Percentiles rank a stretch among this genome's conserved stretches.
phyloP scores from a whole-genome alignment of 306 rosid genomes.

The Medicago truncatula region DNA sequence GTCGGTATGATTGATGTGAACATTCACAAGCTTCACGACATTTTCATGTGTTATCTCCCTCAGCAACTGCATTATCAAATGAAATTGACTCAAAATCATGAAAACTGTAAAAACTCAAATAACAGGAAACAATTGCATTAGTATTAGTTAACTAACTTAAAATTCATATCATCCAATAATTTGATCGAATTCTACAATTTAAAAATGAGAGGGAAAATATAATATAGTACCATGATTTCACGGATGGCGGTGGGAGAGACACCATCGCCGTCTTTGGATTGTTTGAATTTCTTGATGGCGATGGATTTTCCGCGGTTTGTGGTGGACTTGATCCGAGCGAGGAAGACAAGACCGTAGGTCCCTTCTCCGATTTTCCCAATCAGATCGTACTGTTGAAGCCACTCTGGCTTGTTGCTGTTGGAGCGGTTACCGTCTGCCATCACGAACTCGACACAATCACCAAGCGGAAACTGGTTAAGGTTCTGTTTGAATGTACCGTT shows the following conservation, averaged over 20 bases:
- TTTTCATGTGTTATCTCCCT: conserved; percentile 93
- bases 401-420: conserved; percentile 83
- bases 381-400: conserved; percentile 95
- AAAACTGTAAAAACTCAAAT: not conserved
- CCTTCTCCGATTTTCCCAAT: conserved; percentile 97
- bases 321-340: conserved; percentile 70
- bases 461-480: not conserved
- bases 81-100: conserved; percentile 9
- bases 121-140: conserved; percentile 1
- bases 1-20: conserved; percentile 89
- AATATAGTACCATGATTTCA: conserved; percentile 76
- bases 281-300: conserved; percentile 94
- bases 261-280: conserved; percentile 94
- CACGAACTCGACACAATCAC: conserved; percentile 8
- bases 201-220: not conserved
- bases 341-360: conserved; percentile 91
- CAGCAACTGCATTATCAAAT: conserved; percentile 68
- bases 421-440: conserved; percentile 70
- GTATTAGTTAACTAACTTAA: not conserved
- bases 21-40: conserved; percentile 94
- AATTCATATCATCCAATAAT: not conserved
- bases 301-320: conserved; percentile 87
- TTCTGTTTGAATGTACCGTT: conserved; percentile 30
- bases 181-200: not conserved
- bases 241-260: conserved; percentile 99